These are phyloP conservation scores for Mrakia frigida DNA, from an alignment of 768 basidiomycete species.

Conservation along the genomic window DNA sequence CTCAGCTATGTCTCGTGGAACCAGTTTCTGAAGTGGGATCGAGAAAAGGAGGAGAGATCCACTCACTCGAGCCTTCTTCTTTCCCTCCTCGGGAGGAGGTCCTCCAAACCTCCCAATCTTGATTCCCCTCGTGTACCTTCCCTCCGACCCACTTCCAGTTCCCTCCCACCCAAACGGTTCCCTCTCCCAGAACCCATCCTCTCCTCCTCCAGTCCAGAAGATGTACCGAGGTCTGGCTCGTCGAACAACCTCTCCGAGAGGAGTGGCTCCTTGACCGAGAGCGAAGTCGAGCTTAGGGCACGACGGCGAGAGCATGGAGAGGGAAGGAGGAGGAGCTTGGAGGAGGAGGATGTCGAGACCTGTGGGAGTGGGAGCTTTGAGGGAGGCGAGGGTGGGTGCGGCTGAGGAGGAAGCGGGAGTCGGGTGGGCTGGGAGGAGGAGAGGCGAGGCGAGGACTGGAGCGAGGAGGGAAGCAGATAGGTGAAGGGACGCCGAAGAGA, in stretches of 20 bases:
- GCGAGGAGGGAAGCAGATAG: slow-evolving; percentile 47
- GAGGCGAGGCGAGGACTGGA: slow-evolving; percentile 39
- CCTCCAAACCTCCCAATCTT: slow-evolving; percentile 84
- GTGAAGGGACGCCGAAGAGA: slow-evolving; percentile 31
- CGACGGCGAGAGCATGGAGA: slow-evolving; percentile 51
- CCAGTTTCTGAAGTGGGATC: neutral
- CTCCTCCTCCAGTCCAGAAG: slow-evolving; percentile 57
- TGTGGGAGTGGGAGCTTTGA: slow-evolving; percentile 60
- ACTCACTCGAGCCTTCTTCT: slow-evolving; percentile 80
- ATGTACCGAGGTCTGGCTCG: slow-evolving; percentile 76
- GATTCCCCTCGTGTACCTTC: slow-evolving; percentile 64
- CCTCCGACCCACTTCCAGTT: slow-evolving; percentile 52
- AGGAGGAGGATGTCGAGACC: slow-evolving; percentile 61
- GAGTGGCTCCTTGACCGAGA: slow-evolving; percentile 56
- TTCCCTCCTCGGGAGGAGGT: slow-evolving; percentile 46
- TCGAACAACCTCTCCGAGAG: slow-evolving; percentile 41
- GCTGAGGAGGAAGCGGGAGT: slow-evolving; percentile 52
- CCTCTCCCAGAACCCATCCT: slow-evolving; percentile 83
- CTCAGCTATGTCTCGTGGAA: slow-evolving; percentile 18
- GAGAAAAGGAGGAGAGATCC: neutral
- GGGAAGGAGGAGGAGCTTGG: slow-evolving; percentile 57
- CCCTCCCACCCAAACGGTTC: slow-evolving; percentile 86
- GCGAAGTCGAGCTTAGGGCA: slow-evolving; percentile 49
- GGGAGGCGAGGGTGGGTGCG: slow-evolving; percentile 59
- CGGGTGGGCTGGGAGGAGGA: slow-evolving; percentile 45